A percentile compares a stretch with the other conserved stretches of the same genome.
Evolutionary conservation across 371 early-diverging fungal species (phyloP).

Genomic region (Mortierella sp.): DNA sequence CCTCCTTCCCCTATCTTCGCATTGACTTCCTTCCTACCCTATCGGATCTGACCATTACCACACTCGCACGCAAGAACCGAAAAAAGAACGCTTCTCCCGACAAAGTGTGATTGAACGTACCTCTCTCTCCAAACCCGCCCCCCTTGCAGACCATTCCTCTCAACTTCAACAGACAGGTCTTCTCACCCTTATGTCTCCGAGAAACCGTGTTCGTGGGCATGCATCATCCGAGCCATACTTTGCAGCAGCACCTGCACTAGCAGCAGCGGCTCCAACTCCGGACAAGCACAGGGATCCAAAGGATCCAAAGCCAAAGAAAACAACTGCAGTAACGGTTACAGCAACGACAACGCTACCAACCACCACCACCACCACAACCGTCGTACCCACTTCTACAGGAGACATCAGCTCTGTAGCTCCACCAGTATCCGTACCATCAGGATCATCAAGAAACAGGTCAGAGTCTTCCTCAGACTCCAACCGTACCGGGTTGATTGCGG

Average conservation of each 20-base stretch:
- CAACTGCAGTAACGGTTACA: constrained; percentile 1
- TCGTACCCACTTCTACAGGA: neutral
- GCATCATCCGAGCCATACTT: neutral
- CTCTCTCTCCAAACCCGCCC: no score
- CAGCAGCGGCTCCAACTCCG: constrained; percentile 6
- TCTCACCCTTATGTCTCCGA: no score
- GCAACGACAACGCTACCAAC: constrained; percentile 1
- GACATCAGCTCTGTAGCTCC: neutral
- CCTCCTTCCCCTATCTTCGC: no score
- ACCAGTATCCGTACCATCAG: neutral
- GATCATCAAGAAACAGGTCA: neutral
- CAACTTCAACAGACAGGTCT: no score
- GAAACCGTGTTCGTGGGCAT: neutral
- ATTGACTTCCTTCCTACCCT: no score
- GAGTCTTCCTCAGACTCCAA: neutral
- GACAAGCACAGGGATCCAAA: neutral
- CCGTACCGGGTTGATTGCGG: constrained; percentile 24
- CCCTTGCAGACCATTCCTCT: no score
- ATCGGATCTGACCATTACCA: no score
- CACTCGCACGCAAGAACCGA: no score
- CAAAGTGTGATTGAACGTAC: no score
- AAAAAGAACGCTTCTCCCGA: no score
- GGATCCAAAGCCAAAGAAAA: constrained; percentile 3
- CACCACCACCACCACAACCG: neutral
- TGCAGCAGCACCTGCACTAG: neutral